Evolutionary conservation across 2,329 filamentous ascomycete species (phyloP).

Genomic region (Cytospora schulzeri): DNA sequence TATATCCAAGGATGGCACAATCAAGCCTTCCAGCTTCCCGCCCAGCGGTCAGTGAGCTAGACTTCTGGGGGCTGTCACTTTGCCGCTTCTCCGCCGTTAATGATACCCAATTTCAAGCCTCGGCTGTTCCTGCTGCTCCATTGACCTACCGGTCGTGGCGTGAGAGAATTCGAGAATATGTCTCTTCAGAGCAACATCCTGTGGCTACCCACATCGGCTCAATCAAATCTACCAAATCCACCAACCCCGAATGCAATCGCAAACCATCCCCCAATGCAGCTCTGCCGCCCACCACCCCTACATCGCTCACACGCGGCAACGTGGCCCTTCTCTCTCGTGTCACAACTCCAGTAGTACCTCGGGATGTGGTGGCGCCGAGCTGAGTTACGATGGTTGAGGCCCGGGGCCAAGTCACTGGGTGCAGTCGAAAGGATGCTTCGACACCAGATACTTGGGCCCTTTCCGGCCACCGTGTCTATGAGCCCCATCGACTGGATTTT

Average conservation of each 20-base stretch:
- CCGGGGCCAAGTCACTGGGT: not conserved
- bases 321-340: not conserved
- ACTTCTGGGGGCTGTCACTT: constrained; percentile 29
- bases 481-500: not conserved
- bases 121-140: not conserved
- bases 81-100: not conserved
- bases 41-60: constrained; percentile 54
- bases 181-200: not conserved
- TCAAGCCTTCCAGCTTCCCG: constrained; percentile 76
- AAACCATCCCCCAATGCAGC: no score
- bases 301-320: not conserved
- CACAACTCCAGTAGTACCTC: not conserved
- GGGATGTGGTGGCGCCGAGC: not conserved
- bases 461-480: not conserved
- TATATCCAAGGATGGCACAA: constrained; percentile 64
- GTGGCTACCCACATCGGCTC: not conserved
- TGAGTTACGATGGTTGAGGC: not conserved
- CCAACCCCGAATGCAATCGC: not conserved
- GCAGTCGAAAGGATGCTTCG: not conserved
- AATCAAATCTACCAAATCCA: no score
- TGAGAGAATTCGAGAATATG: not conserved
- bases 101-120: constrained; percentile 5
- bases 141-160: not conserved
- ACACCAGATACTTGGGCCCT: not conserved
- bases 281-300: not conserved